phyloP scores from a whole-genome alignment of 1,139 yeast species.

The Blastobotrys petasosporus region DNA sequence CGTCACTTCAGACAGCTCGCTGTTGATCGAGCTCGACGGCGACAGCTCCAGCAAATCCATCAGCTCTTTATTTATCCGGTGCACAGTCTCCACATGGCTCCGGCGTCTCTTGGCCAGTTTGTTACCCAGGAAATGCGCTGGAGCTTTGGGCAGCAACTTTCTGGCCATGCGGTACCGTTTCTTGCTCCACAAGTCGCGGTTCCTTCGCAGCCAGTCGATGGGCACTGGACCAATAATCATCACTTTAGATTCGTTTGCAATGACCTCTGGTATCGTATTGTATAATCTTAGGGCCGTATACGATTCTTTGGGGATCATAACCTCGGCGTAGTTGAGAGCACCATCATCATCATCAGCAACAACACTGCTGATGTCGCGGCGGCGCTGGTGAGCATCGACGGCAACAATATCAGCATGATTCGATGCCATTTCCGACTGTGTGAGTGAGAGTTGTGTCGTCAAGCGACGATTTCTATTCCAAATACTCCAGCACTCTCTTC shows the following conservation, averaged over 20 bases:
- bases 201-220: slow-evolving; percentile 48
- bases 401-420: too few relatives aligned
- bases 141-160: slow-evolving; percentile 7
- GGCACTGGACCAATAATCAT: slow-evolving; percentile 64
- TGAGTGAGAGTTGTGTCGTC: too few relatives aligned
- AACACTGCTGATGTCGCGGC: background rate
- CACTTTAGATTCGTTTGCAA: slow-evolving; percentile 47
- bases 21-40: slow-evolving; percentile 6
- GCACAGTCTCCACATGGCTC: background rate
- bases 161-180: slow-evolving; percentile 2
- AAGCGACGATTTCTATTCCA: too few relatives aligned
- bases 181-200: slow-evolving; percentile 11
- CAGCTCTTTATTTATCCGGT: slow-evolving; percentile 8
- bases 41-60: slow-evolving; percentile 8
- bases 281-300: slow-evolving; percentile 61
- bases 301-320: slow-evolving; percentile 37
- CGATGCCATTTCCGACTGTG: too few relatives aligned
- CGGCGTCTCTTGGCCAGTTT: background rate
- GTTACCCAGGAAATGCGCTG: too few relatives aligned
- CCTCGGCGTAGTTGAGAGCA: background rate
- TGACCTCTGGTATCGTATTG: slow-evolving; percentile 46
- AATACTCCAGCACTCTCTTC: too few relatives aligned
- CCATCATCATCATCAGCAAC: background rate
- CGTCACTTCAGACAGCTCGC: background rate
- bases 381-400: too few relatives aligned